A percentile compares a stretch with the other conserved stretches of the same genome.
Conservation (phyloP, 441 rosid genomes). For the Hypseocharis bilobata region DNA sequence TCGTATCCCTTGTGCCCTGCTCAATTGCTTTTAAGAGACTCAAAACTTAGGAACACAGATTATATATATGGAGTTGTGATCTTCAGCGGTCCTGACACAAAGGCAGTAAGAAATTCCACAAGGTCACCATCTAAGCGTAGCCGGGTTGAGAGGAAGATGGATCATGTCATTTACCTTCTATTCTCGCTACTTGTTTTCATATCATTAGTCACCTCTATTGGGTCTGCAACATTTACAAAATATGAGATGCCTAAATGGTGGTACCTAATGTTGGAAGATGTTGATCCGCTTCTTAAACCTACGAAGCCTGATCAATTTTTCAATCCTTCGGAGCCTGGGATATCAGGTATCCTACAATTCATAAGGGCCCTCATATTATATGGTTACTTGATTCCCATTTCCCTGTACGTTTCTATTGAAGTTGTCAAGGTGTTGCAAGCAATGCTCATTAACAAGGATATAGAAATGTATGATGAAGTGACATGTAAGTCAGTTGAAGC, state of each 20-base stretch:
- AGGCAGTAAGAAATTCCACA: conserved; percentile 83
- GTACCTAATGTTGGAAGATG: conserved; percentile 17
- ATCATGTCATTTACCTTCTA: conserved; percentile 62
- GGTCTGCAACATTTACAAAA: conserved; percentile 59
- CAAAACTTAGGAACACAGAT: conserved; percentile 87
- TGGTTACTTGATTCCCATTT: conserved; percentile 86
- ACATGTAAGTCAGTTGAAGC: conserved; percentile 82
- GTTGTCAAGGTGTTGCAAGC: conserved; percentile 89
- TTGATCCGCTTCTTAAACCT: conserved; percentile 46
- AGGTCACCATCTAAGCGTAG: conserved; percentile 93
- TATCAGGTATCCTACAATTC: conserved; percentile 59
- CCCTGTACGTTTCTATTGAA: conserved; percentile 89
- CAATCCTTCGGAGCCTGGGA: conserved; percentile 48
- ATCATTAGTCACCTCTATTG: conserved; percentile 55
- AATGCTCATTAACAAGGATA: conserved; percentile 72
- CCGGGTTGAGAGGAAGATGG: conserved; percentile 77
- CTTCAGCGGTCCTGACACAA: conserved; percentile 86
- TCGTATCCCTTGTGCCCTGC: conserved; percentile 73
- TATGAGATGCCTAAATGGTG: conserved; percentile 95
- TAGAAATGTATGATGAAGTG: conserved; percentile 75
- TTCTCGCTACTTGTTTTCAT: conserved; percentile 58
- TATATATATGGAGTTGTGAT: conserved; percentile 70
- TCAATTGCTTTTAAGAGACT: conserved; percentile 84
- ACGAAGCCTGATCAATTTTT: conserved; percentile 59
- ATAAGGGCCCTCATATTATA: conserved; percentile 78